Base-by-base conservation (phyloP, 805 yeast species). In the Candida arabinofermentans region DNA sequence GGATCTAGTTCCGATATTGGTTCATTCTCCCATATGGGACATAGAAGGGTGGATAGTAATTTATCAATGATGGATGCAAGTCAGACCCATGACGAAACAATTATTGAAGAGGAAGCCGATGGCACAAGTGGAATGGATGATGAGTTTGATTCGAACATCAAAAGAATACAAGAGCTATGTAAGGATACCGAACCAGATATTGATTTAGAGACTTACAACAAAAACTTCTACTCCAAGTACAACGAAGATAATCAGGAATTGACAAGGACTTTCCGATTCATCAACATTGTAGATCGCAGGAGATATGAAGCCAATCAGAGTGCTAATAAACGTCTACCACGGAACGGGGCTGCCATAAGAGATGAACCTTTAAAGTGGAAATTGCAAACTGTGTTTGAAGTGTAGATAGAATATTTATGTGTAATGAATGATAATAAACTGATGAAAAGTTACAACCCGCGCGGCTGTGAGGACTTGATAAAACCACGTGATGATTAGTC, bases 341-440 rank as follows among this genome's bases (percentile, higher is more conserved):
- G n/a, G n/a, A n/a, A n/a, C n/a, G n/a, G n/a, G n/a, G n/a, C n/a
- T n/a, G n/a, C n/a, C n/a, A n/a, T n/a, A n/a, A n/a, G n/a, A n/a
- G n/a, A n/a, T n/a, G n/a, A n/a, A n/a, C 64, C 64, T 2, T 34
- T 57, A 24, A 56, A 50, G 41, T 59, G 62, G 61, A 59, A 59
- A 34, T 40, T 59, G 39, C 39, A 51, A 4, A 55, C 58, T 2
- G 12, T 48, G 7, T 45, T 48, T 36, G 44, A 43, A 29, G 35
- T 38, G 27, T 40, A 34, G 29, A 13, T 9, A 13, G 14, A 26
- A 10, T 7, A 14, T 13, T 6, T 7, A 23, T 23, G n/a, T n/a
- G n/a, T n/a, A n/a, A n/a, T n/a, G n/a, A n/a, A n/a, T n/a, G n/a
- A n/a, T n/a, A n/a, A n/a, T n/a, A n/a, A n/a, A n/a, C n/a, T n/a